Conservation (phyloP, 805 yeast genomes). For the Cyberlindnera mycetangii region DNA sequence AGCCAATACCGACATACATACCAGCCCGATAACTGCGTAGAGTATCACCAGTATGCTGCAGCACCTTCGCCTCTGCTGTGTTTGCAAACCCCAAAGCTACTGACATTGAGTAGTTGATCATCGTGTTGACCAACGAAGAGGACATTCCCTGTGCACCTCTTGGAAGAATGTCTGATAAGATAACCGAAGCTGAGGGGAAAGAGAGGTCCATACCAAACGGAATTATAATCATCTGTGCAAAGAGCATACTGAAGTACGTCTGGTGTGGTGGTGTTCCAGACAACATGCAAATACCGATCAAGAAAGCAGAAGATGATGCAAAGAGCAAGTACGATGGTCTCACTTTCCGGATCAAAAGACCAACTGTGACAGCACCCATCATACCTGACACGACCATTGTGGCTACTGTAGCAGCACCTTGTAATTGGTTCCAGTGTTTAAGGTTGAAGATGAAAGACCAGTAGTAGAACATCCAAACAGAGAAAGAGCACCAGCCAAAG, state of each 20-base stretch:
- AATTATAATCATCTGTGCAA: constrained; percentile 53
- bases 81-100: constrained; percentile 66
- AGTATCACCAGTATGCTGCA: not conserved
- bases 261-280: constrained; percentile 57
- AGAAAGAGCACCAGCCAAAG: constrained; percentile 77
- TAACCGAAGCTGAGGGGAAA: constrained; percentile 69
- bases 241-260: constrained; percentile 53
- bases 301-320: constrained; percentile 50
- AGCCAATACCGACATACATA: not conserved
- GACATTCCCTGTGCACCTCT: constrained; percentile 71
- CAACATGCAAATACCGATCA: constrained; percentile 48
- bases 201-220: constrained; percentile 80
- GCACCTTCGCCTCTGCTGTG: constrained; percentile 45
- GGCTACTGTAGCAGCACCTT: constrained; percentile 41
- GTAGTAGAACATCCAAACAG: constrained; percentile 66
- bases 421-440: constrained; percentile 45
- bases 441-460: constrained; percentile 50
- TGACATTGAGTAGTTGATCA: constrained; percentile 69
- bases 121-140: constrained; percentile 67
- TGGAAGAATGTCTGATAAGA: constrained; percentile 58
- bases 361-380: constrained; percentile 51
- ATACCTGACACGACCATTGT: constrained; percentile 52
- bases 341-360: constrained; percentile 41
- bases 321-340: constrained; percentile 50
- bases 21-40: not conserved